Evolutionary conservation across 2,329 filamentous ascomycete genomes (phyloP), one percentile per base, ranked within the genome.

Genomic region (Herpotrichia juniperi): DNA sequence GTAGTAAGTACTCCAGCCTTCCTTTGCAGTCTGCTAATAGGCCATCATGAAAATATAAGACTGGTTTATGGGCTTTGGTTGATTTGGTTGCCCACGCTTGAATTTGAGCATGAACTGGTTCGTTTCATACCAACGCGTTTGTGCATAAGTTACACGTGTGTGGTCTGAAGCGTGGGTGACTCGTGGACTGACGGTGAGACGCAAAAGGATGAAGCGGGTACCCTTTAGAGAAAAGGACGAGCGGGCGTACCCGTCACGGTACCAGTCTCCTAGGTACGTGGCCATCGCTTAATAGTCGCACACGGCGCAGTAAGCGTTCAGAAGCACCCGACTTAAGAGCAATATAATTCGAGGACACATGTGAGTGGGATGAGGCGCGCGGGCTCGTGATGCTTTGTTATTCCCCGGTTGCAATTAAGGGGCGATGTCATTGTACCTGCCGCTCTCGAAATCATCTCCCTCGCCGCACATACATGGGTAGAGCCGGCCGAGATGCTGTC

Each of bases 251-350:
- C 42, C 50, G 48, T 19, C 24, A 12, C 37, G 37, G 34, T 37
- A 37, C 34, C 34, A 40, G 21, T 40, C 37, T 40, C 25, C 6
- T 35, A 24, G 32, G 53, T 56, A 69, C 67, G 63, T 68, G 66
- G 61, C 63, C 55, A 56, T 54, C 61, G 53, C 62, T 61, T 57
- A 65, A 62, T 63, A 52, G 64, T 57, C 39, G 31, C 48, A 32
- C 12, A 14, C 34, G 17, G 12, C 16, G 34, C 34, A 37, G 11
- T 17, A 37, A n/a, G 7, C 26, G 26, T 7, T 12, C 26, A 7
- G 12, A 7, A 12, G 7, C 26, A 30, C 7, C 26, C n/a, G n/a
- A n/a, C n/a, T 21, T 25, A 10, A 21, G 39, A 25, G 34, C 12
- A n/a, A n/a, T 5, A 9, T 14, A 9, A n/a, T 4, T 28, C 19